Percentiles rank a stretch among this genome's conserved stretches.
These are phyloP conservation scores for Daedaleopsis nitida DNA, from an alignment of 768 basidiomycete genomes.

Conservation along the genomic window DNA sequence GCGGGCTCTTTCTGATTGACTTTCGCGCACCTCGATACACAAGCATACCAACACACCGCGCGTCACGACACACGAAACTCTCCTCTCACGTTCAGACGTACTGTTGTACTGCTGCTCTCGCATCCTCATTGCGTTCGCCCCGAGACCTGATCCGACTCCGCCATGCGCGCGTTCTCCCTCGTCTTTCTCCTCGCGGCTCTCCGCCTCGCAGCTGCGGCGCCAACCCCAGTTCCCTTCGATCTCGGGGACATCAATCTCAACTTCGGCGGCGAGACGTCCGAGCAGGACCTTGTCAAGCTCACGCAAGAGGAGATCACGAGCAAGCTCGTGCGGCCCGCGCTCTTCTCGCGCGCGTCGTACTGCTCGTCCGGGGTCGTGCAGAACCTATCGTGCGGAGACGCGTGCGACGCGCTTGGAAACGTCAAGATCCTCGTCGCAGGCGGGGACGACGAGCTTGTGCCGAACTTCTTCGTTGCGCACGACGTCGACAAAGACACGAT, in stretches of 20 bases:
- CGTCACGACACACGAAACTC: neutral
- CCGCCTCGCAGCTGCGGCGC: constrained; percentile 5
- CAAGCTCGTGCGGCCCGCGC: constrained; percentile 33
- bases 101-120: neutral
- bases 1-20: neutral
- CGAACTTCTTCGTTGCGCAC: constrained; percentile 40
- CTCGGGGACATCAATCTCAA: constrained; percentile 6
- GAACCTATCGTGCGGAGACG: constrained; percentile 36
- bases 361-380: constrained; percentile 36
- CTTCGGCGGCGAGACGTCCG: constrained; percentile 5
- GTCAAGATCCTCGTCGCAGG: constrained; percentile 2
- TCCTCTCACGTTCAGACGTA: neutral
- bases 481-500: constrained; percentile 35
- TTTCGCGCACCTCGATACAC: neutral
- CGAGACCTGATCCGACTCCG: neutral
- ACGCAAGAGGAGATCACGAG: constrained; percentile 15
- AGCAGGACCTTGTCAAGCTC: neutral
- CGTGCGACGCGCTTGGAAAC: constrained; percentile 33
- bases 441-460: constrained; percentile 32
- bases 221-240: constrained; percentile 14
- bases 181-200: neutral
- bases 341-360: constrained; percentile 41
- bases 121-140: neutral
- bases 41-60: neutral
- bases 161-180: constrained; percentile 3